Evolutionary conservation across 2,329 filamentous ascomycete genomes (phyloP), one percentile per base, ranked within the genome.

Genomic region (Beauveria sp.): DNA sequence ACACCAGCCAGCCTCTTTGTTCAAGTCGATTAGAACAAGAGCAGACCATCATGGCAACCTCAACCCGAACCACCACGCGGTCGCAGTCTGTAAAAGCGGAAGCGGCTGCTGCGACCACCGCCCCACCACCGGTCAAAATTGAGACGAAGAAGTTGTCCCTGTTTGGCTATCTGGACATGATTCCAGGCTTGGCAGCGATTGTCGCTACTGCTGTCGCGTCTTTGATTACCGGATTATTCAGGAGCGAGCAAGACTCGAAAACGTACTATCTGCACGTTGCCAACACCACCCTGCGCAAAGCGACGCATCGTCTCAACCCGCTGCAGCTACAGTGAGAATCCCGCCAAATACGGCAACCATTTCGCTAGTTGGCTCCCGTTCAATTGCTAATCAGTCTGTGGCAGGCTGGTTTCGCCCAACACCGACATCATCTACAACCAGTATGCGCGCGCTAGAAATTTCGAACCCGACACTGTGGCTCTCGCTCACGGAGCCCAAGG

Each of bases 241-340:
- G 66, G 16, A 47, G 40, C 42, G 58, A 63, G 4, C 57, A 26
- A 22, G 66, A 66, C 53, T 57, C 66, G 24, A 65, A 65, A 22
- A 68, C 62, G 34, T 58, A 64, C 2, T 59, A 63, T n/a, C 62
- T 68, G 1, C 64, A 68, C 55, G 45, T 68, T 22, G 66, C 65
- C n/a, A 67, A 67, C 54, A 66, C 66, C 1, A 16, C 66, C 14
- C 20, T 67, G 51, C 64, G 66, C 51, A 65, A 62, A 42, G 58
- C 60, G 12, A 64, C 65, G 24, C 5, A 40, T 5, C 65, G 66
- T 14, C 64, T 68, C 5, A 59, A 57, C 3, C 63, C 66, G 3
- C 40, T 63, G 2, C 66, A 68, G 53, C 30, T 68, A 7, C 66
- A 68, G 66, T 67, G 49, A 59, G 64, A 42, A 28, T 22, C 8